Base-by-base conservation (phyloP, 1,284 basidiomycete genomes). In the Leccinum solheimii region DNA sequence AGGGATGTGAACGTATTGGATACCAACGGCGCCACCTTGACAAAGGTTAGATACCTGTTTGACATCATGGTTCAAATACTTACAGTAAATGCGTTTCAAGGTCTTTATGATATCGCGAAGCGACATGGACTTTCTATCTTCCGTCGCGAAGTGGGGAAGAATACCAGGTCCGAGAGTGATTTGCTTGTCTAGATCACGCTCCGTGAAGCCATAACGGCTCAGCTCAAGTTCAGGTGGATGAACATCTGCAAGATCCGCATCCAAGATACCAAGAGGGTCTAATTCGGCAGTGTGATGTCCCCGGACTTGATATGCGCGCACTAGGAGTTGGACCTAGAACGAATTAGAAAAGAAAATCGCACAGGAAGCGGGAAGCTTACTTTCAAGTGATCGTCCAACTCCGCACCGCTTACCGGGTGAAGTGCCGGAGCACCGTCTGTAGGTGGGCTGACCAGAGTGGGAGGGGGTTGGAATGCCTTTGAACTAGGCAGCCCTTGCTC, bases 1-100 rank as follows among this genome's bases (percentile, higher is more conserved):
- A 45, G 96, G 94, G 65, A 99, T 98, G 79, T 99, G 97, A 57
- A 98, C 87, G 78, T 99, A 99, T 76, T 99, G 97, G 60, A 96
- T 89, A 68, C 97, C 97, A 68, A 99, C 86, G 70, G 92, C 90
- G 66, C 94, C 92, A 72, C 93, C 95, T 97, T 67, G 2, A 64
- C 52, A 62, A 51, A n/a, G 16, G 52, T 66, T 19, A 62, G 48
- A 3, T 40, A 11, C 0, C 19, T 14, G 1, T 19, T 55, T 27
- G 6, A 53, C n/a, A 43, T 5, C 7, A 16, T 54, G 60, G 14
- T 14, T 26, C 14, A 14, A 72, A 57, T 40, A 73, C 91, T 74
- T 73, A 94, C 97, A 98, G 79, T 99, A 99, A 69, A 98, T 97
- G 64, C 92, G 87, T 79, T 92, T 92, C 79, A 94, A 90, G 11